Evolutionary conservation across 345 rosid species (phyloP), one percentile per base, ranked within the genome.

Genomic region (Populus pruinosa): DNA sequence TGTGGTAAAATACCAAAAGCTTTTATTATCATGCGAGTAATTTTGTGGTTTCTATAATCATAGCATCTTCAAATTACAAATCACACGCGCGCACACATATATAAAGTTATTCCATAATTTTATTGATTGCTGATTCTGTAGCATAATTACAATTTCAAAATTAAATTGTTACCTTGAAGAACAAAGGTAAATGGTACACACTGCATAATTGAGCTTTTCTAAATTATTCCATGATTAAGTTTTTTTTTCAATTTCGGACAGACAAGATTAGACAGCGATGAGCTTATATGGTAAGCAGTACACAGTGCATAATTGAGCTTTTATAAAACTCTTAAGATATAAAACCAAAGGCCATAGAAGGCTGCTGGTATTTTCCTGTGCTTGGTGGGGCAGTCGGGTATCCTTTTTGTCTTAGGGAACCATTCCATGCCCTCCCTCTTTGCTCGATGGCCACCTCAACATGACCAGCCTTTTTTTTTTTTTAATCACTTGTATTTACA

Each of bases 261-360:
- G 79, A 69, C 55, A 70, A 33, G 74, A 70, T 43, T 31, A 64
- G 71, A 64, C 65, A 71, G 36, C 39, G 43, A 35, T 50, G 76
- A 75, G 75, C 20, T 64, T 3, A 23, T 9, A 36, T 71, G 39
- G 64, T 11, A 17, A 39, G 10, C 4, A 20, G 13, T 23, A 4
- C n/a, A n/a, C 17, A 7, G 6, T 71, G 74, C 74, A 49, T 70
- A 7, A 70, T 33, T 33, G 35, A 33, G 5, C 35, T 33, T 31
- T 33, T 33, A 33, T 33, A 33, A 25, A 33, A 33, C 35, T 33
- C 35, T 18, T 71, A 63, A 33, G 67, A 65, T 65, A 59, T 55
- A 41, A 69, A 69, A 61, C 59, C 55, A 5, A 61, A 11, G 33
- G 80, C 9, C 62, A 21, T n/a, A 13, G 23, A 44, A 71, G 63